These are phyloP conservation scores for Actinomortierella wolfii DNA, from an alignment of 371 early-diverging fungal species.

Conservation along the genomic window DNA sequence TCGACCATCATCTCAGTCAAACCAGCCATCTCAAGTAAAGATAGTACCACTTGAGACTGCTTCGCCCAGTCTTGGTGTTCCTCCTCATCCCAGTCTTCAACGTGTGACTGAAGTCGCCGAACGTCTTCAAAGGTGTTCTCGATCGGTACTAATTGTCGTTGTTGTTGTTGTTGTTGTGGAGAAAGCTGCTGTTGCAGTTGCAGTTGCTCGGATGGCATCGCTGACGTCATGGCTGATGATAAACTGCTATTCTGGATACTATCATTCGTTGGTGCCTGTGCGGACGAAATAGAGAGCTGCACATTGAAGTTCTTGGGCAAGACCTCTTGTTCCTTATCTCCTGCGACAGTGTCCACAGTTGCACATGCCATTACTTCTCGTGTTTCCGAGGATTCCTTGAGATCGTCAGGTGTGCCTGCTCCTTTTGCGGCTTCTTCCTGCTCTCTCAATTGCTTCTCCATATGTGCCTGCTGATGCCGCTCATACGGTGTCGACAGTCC, in stretches of 20 bases:
- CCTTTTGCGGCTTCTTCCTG: neutral
- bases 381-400: neutral
- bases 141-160: conserved; percentile 17
- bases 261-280: too few species aligned
- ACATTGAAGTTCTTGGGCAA: too few species aligned
- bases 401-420: too few species aligned
- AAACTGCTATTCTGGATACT: too few species aligned
- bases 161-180: neutral
- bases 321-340: too few species aligned
- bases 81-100: conserved; percentile 44
- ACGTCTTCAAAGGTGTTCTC: conserved; percentile 44
- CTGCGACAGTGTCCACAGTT: neutral
- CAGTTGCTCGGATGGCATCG: neutral
- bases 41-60: conserved; percentile 24
- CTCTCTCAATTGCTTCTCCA: neutral
- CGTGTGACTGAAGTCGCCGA: conserved; percentile 36
- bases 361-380: neutral
- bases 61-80: conserved; percentile 41
- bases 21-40: conserved; percentile 26
- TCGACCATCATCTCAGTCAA: conserved; percentile 21
- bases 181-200: neutral
- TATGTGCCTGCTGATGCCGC: conserved; percentile 3
- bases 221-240: too few species aligned
- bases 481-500: conserved; percentile 23
- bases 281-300: too few species aligned